Evolutionary conservation across 495 filamentous ascomycete species (phyloP), one percentile per base, ranked within the genome.

Genomic region (Podospora tetraspora): DNA sequence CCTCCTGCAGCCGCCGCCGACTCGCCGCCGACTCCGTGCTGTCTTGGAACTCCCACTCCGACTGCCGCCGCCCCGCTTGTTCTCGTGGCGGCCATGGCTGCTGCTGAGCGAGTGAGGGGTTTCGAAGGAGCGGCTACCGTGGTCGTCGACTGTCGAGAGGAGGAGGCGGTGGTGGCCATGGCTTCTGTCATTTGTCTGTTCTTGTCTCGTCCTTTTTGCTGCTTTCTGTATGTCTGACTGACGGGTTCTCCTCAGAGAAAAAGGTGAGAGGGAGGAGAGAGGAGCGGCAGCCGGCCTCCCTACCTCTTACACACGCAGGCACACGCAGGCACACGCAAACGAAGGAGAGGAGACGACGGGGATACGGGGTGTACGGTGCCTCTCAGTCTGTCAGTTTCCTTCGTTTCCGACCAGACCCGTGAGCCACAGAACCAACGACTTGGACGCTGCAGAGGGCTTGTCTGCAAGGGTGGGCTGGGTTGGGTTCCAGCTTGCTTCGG

Each of bases 181-280:
- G 69, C 71, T 57, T 73, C 75, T 74, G 75, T 75, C 75, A 77
- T 75, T 70, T 75, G 72, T 68, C 21, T 23, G 9, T 12, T 29
- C 25, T 11, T 24, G 16, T 37, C 27, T 63, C 57, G n/a, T 64
- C 52, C 58, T 30, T 61, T 11, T 52, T 22, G 34, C 60, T 68
- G 21, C 13, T 30, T 16, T 57, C 66, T 63, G 21, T 34, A 34
- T 68, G 21, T 43, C 37, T 43, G 58, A 27, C n/a, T 10, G 19
- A 58, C 30, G 5, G 22, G 43, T 8, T n/a, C 43, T n/a, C 43
- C 16, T 10, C 2, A 6, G 57, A n/a, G 57, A 57, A 61, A 65
- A 43, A 37, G 32, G 43, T 32, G 62, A 57, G 61, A 64, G 66
- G 62, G 43, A 56, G 59, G 60, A 34, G 62, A 62, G 23, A 62